These are phyloP conservation scores for Bacidia gigantensis DNA, from an alignment of 495 filamentous ascomycete species.

Conservation along the genomic window DNA sequence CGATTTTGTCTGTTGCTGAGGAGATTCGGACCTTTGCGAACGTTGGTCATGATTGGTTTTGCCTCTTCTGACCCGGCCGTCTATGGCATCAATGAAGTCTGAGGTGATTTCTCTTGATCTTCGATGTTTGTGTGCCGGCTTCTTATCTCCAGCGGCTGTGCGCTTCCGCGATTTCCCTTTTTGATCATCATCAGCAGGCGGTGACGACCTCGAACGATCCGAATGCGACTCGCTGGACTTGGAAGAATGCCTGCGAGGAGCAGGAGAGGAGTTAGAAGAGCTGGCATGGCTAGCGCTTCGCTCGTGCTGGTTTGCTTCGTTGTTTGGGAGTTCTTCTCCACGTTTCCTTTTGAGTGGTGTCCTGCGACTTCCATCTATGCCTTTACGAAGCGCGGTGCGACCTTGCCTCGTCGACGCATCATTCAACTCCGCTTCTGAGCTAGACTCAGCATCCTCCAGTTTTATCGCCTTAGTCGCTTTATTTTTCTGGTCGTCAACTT, in stretches of 20 bases:
- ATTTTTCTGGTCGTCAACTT: slow-evolving; percentile 53
- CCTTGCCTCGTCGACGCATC: not conserved
- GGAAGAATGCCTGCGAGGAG: slow-evolving; percentile 20
- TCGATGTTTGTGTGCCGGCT: not conserved
- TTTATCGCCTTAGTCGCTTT: slow-evolving; percentile 57
- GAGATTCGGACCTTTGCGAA: slow-evolving; percentile 51
- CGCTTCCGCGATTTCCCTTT: slow-evolving; percentile 13
- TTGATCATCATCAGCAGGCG: slow-evolving; percentile 14
- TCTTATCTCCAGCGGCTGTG: slow-evolving; percentile 1
- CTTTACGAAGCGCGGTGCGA: not conserved
- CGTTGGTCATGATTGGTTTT: slow-evolving; percentile 26
- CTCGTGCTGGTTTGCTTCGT: slow-evolving; percentile 3
- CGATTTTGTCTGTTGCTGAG: slow-evolving; percentile 35
- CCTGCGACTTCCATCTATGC: not conserved
- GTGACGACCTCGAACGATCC: slow-evolving; percentile 23
- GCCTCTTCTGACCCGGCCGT: slow-evolving; percentile 17
- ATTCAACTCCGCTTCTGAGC: slow-evolving; percentile 20
- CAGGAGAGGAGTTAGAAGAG: slow-evolving; percentile 18
- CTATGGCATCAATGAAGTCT: not conserved
- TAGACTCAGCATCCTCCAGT: slow-evolving; percentile 50
- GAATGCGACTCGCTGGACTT: slow-evolving; percentile 24
- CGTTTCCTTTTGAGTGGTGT: slow-evolving; percentile 18
- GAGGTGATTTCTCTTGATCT: not conserved
- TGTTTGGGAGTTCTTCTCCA: slow-evolving; percentile 4
- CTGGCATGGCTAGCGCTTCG: slow-evolving; percentile 18